Conservation (phyloP, 2,329 filamentous ascomycete species). For the Venturia effusa region DNA sequence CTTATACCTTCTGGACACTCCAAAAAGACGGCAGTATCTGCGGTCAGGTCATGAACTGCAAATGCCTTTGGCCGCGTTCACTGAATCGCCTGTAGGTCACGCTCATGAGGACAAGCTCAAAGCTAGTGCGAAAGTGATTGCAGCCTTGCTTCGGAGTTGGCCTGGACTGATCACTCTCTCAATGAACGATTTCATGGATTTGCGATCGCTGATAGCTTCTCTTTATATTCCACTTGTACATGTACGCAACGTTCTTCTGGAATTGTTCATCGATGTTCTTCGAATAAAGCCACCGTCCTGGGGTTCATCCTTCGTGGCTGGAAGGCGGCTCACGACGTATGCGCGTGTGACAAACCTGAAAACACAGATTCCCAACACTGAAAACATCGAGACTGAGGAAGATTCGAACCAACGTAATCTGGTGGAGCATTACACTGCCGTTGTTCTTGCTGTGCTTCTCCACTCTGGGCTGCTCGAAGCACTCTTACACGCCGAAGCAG, state of each 20-base stretch:
- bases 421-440: conserved; percentile 85
- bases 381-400: conserved; percentile 49
- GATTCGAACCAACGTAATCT: conserved; percentile 61
- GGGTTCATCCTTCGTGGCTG: conserved; percentile 92
- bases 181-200: conserved; percentile 76
- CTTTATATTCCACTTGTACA: conserved; percentile 47
- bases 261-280: conserved; percentile 72
- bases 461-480: conserved; percentile 57
- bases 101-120: conserved; percentile 56
- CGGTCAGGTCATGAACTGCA: conserved; percentile 83
- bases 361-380: conserved; percentile 34
- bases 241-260: conserved; percentile 67
- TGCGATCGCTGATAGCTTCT: conserved; percentile 66
- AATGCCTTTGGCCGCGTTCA: conserved; percentile 78
- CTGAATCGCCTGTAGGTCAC: conserved; percentile 56
- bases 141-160: conserved; percentile 87
- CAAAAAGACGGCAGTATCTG: conserved; percentile 69
- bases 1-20: conserved; percentile 78
- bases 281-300: conserved; percentile 89
- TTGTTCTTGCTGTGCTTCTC: conserved; percentile 76
- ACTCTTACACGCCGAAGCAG: conserved; percentile 51
- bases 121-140: conserved; percentile 84
- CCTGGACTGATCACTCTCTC: conserved; percentile 79
- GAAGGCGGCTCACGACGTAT: conserved; percentile 86
- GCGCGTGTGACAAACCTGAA: conserved; percentile 84